Conservation (phyloP, 2,329 filamentous ascomycete genomes). For the Aspergillus niger region DNA sequence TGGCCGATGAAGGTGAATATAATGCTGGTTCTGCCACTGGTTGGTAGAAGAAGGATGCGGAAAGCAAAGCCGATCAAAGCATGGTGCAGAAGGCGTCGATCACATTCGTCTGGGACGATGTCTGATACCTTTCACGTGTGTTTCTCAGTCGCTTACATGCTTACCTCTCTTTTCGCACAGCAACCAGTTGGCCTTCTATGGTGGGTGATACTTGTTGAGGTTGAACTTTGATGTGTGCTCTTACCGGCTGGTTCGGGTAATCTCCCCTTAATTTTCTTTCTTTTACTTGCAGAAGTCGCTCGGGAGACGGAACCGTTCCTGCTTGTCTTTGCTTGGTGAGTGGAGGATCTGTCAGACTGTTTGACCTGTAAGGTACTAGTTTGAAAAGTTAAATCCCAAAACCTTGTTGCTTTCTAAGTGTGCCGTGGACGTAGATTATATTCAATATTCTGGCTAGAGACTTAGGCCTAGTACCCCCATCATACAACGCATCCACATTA, state of each 20-base stretch:
- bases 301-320: background rate
- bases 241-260: slow-evolving; percentile 1
- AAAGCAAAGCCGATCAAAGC: background rate
- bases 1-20: background rate
- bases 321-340: background rate
- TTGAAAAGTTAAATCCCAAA: background rate
- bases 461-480: too few relatives aligned
- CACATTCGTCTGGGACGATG: slow-evolving; percentile 8
- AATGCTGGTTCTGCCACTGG: background rate
- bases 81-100: background rate
- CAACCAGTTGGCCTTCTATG: background rate
- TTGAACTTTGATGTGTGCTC: background rate
- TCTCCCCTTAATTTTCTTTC: background rate
- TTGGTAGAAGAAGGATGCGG: background rate
- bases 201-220: background rate
- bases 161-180: background rate
- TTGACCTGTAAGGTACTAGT: background rate
- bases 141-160: background rate
- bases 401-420: background rate
- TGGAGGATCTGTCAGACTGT: background rate
- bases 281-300: background rate
- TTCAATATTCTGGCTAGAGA: background rate
- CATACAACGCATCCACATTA: too few relatives aligned
- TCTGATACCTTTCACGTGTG: slow-evolving; percentile 5
- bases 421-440: background rate